Percentiles rank a stretch among this genome's conserved stretches.
Conservation (phyloP, 2,329 filamentous ascomycete genomes). For the Aureobasidium mangrovei region DNA sequence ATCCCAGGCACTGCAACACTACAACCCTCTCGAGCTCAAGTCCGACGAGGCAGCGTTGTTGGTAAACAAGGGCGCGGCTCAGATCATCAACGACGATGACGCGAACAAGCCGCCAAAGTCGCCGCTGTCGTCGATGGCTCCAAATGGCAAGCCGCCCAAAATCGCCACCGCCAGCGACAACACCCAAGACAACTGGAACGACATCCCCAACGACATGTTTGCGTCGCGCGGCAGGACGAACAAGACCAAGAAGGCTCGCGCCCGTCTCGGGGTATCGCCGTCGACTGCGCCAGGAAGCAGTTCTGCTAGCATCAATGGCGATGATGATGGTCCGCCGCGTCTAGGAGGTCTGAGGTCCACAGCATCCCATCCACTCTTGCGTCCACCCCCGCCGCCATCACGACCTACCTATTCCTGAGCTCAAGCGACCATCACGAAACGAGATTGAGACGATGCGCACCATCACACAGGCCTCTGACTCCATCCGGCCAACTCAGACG, state of each 20-base stretch:
- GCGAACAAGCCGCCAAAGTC: slow-evolving; percentile 48
- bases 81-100: slow-evolving; percentile 68
- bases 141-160: slow-evolving; percentile 20
- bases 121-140: slow-evolving; percentile 19
- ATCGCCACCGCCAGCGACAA: slow-evolving; percentile 14
- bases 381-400: slow-evolving; percentile 5
- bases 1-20: slow-evolving; percentile 88
- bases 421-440: too few species aligned
- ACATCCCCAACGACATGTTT: slow-evolving; percentile 18
- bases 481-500: too few species aligned
- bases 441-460: too few species aligned
- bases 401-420: neutral
- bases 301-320: neutral
- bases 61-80: slow-evolving; percentile 66
- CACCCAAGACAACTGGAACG: slow-evolving; percentile 16
- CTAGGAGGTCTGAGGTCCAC: neutral
- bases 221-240: slow-evolving; percentile 1
- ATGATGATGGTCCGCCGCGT: neutral
- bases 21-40: slow-evolving; percentile 81
- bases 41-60: slow-evolving; percentile 80
- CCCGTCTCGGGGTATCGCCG: neutral
- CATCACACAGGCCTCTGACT: too few species aligned
- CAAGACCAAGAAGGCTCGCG: slow-evolving; percentile 4
- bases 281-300: slow-evolving; percentile 13
- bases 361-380: slow-evolving; percentile 1